Conservation (phyloP, 352 stramenopile genomes). For the Pythium rishiriense region DNA sequence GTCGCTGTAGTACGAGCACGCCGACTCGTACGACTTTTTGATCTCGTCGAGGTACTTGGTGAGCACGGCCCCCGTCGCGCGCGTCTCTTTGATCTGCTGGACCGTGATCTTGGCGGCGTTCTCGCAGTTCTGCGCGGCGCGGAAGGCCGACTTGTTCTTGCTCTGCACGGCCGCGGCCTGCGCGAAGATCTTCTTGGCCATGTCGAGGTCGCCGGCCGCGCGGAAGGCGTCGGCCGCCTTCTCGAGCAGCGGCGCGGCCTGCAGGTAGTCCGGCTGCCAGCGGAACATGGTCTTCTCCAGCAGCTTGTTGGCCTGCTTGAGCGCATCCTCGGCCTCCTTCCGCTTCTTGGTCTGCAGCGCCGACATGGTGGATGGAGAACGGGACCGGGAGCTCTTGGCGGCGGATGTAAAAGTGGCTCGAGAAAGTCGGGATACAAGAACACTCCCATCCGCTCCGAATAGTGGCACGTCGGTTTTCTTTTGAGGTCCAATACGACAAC, state of each 20-base stretch:
- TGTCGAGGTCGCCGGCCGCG: constrained; percentile 59
- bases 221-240: constrained; percentile 75
- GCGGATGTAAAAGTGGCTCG: neutral
- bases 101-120: constrained; percentile 70
- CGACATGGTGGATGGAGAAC: constrained; percentile 28
- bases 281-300: constrained; percentile 68
- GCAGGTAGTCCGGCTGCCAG: constrained; percentile 66
- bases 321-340: constrained; percentile 31
- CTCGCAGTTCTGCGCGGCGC: constrained; percentile 70
- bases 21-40: constrained; percentile 59
- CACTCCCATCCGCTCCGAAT: constrained; percentile 8
- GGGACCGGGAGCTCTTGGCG: neutral
- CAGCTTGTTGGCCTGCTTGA: constrained; percentile 34
- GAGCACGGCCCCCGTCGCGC: constrained; percentile 26
- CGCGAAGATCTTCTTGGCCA: constrained; percentile 55
- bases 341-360: constrained; percentile 33
- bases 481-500: neutral
- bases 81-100: constrained; percentile 70
- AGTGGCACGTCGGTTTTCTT: constrained; percentile 13
- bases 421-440: neutral
- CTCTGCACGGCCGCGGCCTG: constrained; percentile 63
- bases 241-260: constrained; percentile 65
- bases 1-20: constrained; percentile 68
- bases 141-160: constrained; percentile 76
- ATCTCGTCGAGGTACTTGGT: constrained; percentile 46